A percentile compares a stretch with the other conserved stretches of the same genome.
phyloP scores from a whole-genome alignment of 2,329 filamentous ascomycete species.

The Didymella keratinophila region DNA sequence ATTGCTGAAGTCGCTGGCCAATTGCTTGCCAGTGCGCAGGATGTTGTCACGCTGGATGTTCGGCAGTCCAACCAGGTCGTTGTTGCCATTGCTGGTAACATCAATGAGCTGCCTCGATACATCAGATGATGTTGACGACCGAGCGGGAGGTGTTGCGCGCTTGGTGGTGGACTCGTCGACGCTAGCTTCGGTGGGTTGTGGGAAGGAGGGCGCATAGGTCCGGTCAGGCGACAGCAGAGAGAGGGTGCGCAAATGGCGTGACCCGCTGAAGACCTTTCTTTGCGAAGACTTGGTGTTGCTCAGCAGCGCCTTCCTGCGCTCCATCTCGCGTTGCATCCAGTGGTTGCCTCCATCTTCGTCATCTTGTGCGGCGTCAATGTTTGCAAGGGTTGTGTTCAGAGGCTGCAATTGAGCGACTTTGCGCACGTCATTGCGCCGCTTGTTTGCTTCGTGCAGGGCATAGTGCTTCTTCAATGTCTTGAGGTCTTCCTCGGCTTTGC shows the following conservation, averaged over 20 bases:
- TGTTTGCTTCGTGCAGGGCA: constrained; percentile 77
- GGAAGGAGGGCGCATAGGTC: constrained; percentile 48
- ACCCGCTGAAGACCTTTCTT: constrained; percentile 69
- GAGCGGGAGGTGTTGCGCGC: constrained; percentile 25
- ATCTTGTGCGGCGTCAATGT: constrained; percentile 33
- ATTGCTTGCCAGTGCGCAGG: constrained; percentile 68
- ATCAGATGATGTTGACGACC: constrained; percentile 45
- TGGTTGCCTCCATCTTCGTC: constrained; percentile 56
- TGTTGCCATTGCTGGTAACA: constrained; percentile 39
- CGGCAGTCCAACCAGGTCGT: constrained; percentile 40
- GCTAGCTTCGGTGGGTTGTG: constrained; percentile 50
- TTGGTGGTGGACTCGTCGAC: constrained; percentile 30
- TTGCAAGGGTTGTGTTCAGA: constrained; percentile 54
- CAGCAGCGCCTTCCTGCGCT: constrained; percentile 75
- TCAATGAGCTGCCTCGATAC: constrained; percentile 39
- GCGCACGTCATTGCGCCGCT: constrained; percentile 73
- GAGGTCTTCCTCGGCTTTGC: constrained; percentile 80
- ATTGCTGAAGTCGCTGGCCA: constrained; percentile 87
- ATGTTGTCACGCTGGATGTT: constrained; percentile 49
- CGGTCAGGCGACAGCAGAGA: constrained; percentile 78
- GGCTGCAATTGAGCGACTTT: constrained; percentile 63
- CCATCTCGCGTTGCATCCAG: constrained; percentile 68
- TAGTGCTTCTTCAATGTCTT: constrained; percentile 82
- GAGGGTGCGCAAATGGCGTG: constrained; percentile 69
- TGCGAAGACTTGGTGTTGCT: constrained; percentile 57